Evolutionary conservation across 2,329 filamentous ascomycete genomes (phyloP).

Genomic region (Claviceps pusilla): DNA sequence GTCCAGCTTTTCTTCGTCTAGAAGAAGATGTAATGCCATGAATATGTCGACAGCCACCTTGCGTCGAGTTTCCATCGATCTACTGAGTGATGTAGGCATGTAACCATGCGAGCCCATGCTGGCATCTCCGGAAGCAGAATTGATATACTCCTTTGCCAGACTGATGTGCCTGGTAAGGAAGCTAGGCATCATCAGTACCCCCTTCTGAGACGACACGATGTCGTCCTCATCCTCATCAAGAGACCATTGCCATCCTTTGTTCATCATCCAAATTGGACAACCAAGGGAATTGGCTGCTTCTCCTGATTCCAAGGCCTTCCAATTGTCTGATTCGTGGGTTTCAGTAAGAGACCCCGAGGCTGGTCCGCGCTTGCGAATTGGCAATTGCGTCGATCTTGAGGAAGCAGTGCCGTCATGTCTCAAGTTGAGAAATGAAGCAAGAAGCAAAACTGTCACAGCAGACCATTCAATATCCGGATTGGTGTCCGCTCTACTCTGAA

Average conservation of each 20-base stretch:
- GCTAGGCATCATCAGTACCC: constrained; percentile 13
- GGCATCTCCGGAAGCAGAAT: constrained; percentile 39
- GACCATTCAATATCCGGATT: constrained; percentile 52
- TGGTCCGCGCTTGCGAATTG: constrained; percentile 18
- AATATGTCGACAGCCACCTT: constrained; percentile 52
- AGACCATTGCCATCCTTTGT: constrained; percentile 56
- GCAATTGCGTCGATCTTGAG: constrained; percentile 12
- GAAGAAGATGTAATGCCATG: constrained; percentile 67
- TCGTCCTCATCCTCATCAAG: constrained; percentile 36
- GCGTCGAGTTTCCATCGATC: constrained; percentile 40
- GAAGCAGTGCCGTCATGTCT: constrained; percentile 22
- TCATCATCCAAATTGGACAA: constrained; percentile 44
- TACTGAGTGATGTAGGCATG: constrained; percentile 44
- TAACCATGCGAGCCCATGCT: constrained; percentile 42
- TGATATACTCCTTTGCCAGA: constrained; percentile 51
- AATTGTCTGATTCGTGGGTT: constrained; percentile 26
- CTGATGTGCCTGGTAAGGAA: constrained; percentile 39
- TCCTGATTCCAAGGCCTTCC: constrained; percentile 31
- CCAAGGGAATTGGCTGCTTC: constrained; percentile 34
- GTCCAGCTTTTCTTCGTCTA: constrained; percentile 78
- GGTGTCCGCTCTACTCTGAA: constrained; percentile 32
- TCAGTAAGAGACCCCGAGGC: constrained; percentile 22
- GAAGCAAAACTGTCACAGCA: constrained; percentile 46
- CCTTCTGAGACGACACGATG: constrained; percentile 12
- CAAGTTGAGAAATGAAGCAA: constrained; percentile 48